Conservation (phyloP, 768 basidiomycete genomes). For the Russula ochroleuca region DNA sequence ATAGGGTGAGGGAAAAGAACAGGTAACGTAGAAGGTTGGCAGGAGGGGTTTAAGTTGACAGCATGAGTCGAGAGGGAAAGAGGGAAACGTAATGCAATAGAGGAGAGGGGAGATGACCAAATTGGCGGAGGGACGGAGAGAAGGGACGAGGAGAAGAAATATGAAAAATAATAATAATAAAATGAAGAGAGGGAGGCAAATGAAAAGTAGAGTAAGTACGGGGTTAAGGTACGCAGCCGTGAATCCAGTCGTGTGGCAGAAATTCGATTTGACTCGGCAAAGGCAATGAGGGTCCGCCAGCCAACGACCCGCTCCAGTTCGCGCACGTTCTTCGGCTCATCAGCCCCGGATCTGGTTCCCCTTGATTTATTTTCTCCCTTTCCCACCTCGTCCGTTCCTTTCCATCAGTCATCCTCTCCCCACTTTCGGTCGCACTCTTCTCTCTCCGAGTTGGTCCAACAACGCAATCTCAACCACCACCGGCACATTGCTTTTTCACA, state of each 20-base stretch:
- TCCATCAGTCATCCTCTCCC: not conserved
- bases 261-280: slow-evolving; percentile 29
- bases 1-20: not conserved
- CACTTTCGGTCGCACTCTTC: not conserved
- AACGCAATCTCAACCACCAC: not conserved
- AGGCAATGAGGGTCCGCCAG: slow-evolving; percentile 10
- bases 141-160: not conserved
- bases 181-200: not conserved
- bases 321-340: slow-evolving; percentile 40
- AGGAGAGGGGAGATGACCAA: slow-evolving; percentile 7
- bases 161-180: slow-evolving; percentile 1
- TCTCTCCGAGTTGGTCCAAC: too few relatives aligned
- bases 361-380: not conserved
- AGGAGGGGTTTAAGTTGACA: slow-evolving; percentile 24
- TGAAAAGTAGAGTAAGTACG: not conserved
- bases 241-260: slow-evolving; percentile 35
- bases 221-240: slow-evolving; percentile 12
- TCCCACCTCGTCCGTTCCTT: not conserved
- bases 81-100: slow-evolving; percentile 18
- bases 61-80: slow-evolving; percentile 23
- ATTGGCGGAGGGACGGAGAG: slow-evolving; percentile 1
- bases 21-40: not conserved
- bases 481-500: not conserved
- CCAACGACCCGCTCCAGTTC: slow-evolving; percentile 30
- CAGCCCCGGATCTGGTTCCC: not conserved